Evolutionary conservation across 2,329 filamentous ascomycete species (phyloP).

Genomic region (Sporothrix curviconia): DNA sequence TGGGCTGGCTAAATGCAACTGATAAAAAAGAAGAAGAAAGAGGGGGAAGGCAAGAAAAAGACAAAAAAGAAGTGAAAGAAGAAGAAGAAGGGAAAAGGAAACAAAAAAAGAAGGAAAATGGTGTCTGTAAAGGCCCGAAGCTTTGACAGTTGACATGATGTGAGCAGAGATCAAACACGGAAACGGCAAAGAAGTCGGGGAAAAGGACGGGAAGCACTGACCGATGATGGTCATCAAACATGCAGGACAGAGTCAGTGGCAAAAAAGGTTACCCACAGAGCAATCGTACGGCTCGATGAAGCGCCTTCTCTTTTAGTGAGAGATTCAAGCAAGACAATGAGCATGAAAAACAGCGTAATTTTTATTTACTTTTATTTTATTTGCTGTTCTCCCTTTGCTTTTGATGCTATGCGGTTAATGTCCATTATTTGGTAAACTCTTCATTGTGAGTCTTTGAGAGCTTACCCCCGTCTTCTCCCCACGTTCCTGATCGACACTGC

Average conservation of each 20-base stretch:
- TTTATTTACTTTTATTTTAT: no score
- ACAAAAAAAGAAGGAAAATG: neutral
- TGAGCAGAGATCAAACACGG: neutral
- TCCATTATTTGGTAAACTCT: neutral
- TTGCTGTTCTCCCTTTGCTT: neutral
- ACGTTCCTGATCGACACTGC: neutral
- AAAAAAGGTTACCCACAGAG: no score
- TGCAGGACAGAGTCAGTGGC: no score
- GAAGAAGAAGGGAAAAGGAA: neutral
- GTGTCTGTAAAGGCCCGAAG: no score
- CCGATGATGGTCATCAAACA: neutral
- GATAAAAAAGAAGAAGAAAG: no score
- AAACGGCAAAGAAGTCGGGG: neutral
- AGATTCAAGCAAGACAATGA: no score
- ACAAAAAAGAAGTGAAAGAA: neutral
- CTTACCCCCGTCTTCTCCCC: neutral
- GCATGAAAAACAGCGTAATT: neutral
- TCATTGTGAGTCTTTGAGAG: neutral
- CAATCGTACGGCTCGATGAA: no score
- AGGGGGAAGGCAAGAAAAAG: no score
- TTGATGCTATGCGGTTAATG: neutral
- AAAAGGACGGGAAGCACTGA: neutral
- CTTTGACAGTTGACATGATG: neutral
- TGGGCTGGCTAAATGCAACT: no score
- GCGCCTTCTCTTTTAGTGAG: no score